Conservation (phyloP, 306 rosid genomes). For the Luffa acutangula region DNA sequence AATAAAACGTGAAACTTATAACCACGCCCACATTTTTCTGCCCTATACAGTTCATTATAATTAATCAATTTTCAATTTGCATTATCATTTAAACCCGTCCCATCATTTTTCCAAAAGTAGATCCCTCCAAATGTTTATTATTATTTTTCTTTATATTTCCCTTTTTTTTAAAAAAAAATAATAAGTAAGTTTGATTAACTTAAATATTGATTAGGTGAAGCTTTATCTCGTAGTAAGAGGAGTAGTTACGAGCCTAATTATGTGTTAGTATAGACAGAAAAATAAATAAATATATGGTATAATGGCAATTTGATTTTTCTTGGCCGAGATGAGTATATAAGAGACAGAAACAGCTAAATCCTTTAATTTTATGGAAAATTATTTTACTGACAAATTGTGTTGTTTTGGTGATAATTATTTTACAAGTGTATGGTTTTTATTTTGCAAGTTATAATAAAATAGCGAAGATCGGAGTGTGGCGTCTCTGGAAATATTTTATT, state of each 20-base stretch:
- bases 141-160: not conserved
- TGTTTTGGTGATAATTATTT: not conserved
- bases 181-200: too few species aligned
- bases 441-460: not conserved
- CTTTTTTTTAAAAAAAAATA: not conserved
- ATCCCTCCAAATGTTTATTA: not conserved
- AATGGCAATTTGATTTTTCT: not conserved
- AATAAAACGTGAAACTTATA: not conserved
- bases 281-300: too few species aligned
- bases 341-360: not conserved
- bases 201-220: not conserved
- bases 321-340: not conserved
- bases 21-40: not conserved
- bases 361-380: not conserved
- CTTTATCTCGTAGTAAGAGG: not conserved
- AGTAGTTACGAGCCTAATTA: not conserved
- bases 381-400: not conserved
- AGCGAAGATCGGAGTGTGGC: not conserved
- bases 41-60: not conserved
- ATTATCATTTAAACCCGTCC: not conserved
- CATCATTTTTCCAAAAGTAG: not conserved
- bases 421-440: not conserved
- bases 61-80: not conserved
- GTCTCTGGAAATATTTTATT: not conserved
- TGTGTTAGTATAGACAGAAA: too few species aligned